These are phyloP conservation scores for Aspergillus indologenus DNA, from an alignment of 495 filamentous ascomycete genomes.

Conservation along the genomic window DNA sequence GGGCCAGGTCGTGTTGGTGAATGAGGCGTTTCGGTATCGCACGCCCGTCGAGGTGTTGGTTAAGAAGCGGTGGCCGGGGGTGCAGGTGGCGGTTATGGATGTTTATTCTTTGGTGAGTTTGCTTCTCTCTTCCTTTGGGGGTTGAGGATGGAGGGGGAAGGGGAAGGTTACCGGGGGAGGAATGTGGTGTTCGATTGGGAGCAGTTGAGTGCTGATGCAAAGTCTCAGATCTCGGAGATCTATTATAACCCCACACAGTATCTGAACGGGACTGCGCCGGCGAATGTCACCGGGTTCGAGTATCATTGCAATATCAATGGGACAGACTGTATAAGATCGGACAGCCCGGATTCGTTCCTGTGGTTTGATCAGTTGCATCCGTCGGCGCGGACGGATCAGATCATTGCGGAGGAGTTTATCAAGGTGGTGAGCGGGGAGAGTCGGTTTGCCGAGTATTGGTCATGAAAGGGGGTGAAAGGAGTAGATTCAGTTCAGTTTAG, in stretches of 20 bases:
- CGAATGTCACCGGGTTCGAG: conserved; percentile 59
- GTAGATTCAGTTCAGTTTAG: not conserved
- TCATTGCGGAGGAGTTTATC: conserved; percentile 59
- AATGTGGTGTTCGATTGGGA: not conserved
- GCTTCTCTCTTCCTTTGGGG: not conserved
- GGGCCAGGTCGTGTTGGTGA: conserved; percentile 57
- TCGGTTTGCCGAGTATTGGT: conserved; percentile 55
- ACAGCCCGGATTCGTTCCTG: conserved; percentile 41
- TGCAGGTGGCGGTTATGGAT: conserved; percentile 62
- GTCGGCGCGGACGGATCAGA: conserved; percentile 50
- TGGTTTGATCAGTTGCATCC: conserved; percentile 68
- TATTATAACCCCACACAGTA: conserved; percentile 55
- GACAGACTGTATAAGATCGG: conserved; percentile 25
- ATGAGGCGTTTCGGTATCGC: conserved; percentile 60
- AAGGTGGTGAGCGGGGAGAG: conserved; percentile 56
- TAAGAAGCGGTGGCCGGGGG: conserved; percentile 54
- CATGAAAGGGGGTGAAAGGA: not conserved
- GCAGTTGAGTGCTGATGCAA: not conserved
- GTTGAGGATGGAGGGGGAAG: too few species aligned
- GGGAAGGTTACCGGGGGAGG: too few species aligned
- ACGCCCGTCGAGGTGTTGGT: conserved; percentile 54
- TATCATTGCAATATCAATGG: conserved; percentile 49
- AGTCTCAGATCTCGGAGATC: conserved; percentile 55
- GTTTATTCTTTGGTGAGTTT: conserved; percentile 53
- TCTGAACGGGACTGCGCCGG: conserved; percentile 52